Evolutionary conservation across 2,329 filamentous ascomycete species (phyloP).

Genomic region (Claviceps sp.): DNA sequence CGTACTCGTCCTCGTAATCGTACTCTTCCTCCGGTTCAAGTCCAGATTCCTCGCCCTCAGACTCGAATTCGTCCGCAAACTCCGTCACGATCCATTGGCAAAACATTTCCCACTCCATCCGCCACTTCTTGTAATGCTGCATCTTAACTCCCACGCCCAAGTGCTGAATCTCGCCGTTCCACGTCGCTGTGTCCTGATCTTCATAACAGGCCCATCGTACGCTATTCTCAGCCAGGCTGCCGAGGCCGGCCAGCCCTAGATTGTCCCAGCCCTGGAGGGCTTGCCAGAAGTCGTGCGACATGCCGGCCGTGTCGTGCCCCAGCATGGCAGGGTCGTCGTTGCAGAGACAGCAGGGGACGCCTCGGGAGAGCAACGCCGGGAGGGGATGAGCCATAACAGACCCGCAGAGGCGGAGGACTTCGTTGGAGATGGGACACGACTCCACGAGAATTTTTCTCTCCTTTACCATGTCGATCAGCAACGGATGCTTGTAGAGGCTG

Average conservation of each 20-base stretch:
- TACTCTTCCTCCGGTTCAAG: neutral
- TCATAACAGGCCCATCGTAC: slow-evolving; percentile 83
- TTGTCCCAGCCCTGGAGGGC: slow-evolving; percentile 85
- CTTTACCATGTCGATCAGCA: slow-evolving; percentile 78
- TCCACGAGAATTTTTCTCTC: slow-evolving; percentile 81
- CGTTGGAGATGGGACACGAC: slow-evolving; percentile 82
- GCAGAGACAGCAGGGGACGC: slow-evolving; percentile 70
- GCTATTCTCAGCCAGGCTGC: slow-evolving; percentile 81
- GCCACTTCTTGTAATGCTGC: slow-evolving; percentile 63
- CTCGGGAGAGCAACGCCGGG: slow-evolving; percentile 70
- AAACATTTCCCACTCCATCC: slow-evolving; percentile 72
- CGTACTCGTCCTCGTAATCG: too few species aligned
- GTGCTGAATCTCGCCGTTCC: slow-evolving; percentile 58
- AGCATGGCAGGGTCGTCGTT: slow-evolving; percentile 88
- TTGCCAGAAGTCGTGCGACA: slow-evolving; percentile 89
- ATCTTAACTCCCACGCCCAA: slow-evolving; percentile 60
- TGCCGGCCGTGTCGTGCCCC: slow-evolving; percentile 66
- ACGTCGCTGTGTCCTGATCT: slow-evolving; percentile 57
- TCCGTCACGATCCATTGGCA: slow-evolving; percentile 82
- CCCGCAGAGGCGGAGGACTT: slow-evolving; percentile 66
- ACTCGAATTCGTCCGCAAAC: slow-evolving; percentile 50
- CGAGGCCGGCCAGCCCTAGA: slow-evolving; percentile 74
- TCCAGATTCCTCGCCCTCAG: slow-evolving; percentile 7
- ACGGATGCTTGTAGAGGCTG: slow-evolving; percentile 79
- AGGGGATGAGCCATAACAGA: slow-evolving; percentile 68